These are phyloP conservation scores for Erucastrum elatum DNA, from an alignment of 345 rosid genomes.

Conservation along the genomic window DNA sequence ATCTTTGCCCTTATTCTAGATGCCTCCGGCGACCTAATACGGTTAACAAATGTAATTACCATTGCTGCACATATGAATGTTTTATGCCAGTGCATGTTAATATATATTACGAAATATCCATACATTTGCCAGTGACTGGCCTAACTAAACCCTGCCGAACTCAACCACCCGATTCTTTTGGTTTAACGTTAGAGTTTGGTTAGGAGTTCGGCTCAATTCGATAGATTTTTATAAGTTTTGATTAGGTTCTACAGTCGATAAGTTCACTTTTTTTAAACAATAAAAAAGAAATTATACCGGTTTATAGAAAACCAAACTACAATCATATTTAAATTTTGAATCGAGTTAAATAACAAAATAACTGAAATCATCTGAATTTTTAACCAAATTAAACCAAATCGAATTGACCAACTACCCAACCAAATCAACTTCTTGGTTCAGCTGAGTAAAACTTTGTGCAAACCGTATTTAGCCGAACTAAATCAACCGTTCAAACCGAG, in stretches of 20 bases:
- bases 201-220: not conserved
- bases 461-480: not conserved
- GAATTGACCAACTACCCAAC: not conserved
- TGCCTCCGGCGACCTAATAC: slow-evolving; percentile 73
- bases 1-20: slow-evolving; percentile 89
- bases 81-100: not conserved
- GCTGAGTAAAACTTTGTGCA: not conserved
- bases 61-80: not conserved
- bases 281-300: not conserved
- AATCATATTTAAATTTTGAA: not conserved
- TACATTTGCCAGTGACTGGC: not conserved
- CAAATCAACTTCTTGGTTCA: not conserved
- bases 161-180: not conserved
- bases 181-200: not conserved
- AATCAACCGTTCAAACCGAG: not conserved
- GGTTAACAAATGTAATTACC: not conserved
- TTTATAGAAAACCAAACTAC: not conserved
- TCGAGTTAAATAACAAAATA: not conserved
- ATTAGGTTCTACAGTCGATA: not conserved
- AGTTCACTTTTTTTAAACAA: not conserved
- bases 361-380: not conserved
- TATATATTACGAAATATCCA: not conserved
- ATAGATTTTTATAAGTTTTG: too few relatives aligned
- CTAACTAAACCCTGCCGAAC: not conserved
- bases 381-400: not conserved